Percentiles rank a stretch among this genome's conserved stretches.
phyloP scores from a whole-genome alignment of 331 rosid species.

The Quercus lobata region DNA sequence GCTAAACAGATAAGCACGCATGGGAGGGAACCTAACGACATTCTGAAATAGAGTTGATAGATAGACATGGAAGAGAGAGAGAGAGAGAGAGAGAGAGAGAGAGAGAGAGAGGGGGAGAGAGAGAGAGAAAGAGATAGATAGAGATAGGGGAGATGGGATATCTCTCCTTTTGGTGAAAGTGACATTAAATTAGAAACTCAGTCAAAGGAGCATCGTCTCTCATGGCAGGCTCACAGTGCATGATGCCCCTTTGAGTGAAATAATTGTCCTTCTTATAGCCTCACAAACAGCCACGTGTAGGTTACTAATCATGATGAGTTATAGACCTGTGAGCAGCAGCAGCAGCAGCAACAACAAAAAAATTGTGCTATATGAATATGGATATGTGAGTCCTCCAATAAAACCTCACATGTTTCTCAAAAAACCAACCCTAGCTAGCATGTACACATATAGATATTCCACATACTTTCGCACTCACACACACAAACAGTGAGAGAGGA shows the following conservation, averaged over 20 bases:
- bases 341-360: too few species aligned
- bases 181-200: slow-evolving; percentile 50
- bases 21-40: slow-evolving; percentile 53
- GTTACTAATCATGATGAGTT: background rate
- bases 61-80: slow-evolving; percentile 21
- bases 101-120: slow-evolving; percentile 8
- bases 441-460: too few species aligned
- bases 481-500: too few species aligned
- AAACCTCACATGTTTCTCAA: too few species aligned
- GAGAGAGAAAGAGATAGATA: slow-evolving; percentile 16
- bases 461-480: background rate
- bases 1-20: slow-evolving; percentile 73
- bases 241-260: slow-evolving; percentile 36
- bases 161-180: slow-evolving; percentile 64
- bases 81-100: too few species aligned
- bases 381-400: too few species aligned
- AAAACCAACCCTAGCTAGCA: too few species aligned
- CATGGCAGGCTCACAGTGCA: slow-evolving; percentile 35
- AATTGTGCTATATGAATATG: too few species aligned
- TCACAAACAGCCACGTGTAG: slow-evolving; percentile 41
- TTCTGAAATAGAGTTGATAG: slow-evolving; percentile 46
- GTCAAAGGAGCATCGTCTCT: slow-evolving; percentile 68
- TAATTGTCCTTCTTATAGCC: slow-evolving; percentile 56
- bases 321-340: background rate
- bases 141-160: slow-evolving; percentile 18